A percentile compares a stretch with the other conserved stretches of the same genome.
These are phyloP conservation scores for Podospora bellae-mahoneyi DNA, from an alignment of 495 filamentous ascomycete genomes.

Conservation along the genomic window DNA sequence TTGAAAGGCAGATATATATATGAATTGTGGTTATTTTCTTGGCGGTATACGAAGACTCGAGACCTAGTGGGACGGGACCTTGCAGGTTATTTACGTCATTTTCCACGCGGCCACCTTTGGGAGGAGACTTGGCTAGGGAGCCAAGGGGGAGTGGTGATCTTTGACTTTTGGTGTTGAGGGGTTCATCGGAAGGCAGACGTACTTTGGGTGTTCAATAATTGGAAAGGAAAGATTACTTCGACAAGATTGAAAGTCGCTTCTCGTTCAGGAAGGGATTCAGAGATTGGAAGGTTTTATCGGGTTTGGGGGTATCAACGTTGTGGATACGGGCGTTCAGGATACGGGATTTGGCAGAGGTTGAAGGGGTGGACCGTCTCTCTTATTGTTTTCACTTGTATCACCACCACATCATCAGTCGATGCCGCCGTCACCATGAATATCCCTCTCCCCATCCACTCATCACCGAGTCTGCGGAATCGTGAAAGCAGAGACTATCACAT, in stretches of 20 bases:
- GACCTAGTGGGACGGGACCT: not conserved
- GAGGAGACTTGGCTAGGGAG: not conserved
- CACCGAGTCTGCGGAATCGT: conserved; percentile 48
- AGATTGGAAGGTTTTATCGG: no score
- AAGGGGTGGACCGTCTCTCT: not conserved
- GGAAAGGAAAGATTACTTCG: no score
- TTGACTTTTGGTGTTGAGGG: not conserved
- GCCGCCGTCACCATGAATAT: conserved; percentile 40
- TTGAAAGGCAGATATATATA: not conserved
- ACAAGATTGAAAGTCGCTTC: no score
- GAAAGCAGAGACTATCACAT: conserved; percentile 55
- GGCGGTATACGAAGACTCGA: not conserved
- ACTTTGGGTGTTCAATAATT: no score
- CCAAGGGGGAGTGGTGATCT: not conserved
- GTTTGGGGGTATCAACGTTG: not conserved
- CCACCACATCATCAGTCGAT: not conserved
- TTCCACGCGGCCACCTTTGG: not conserved
- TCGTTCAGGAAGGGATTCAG: no score
- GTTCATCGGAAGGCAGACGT: not conserved
- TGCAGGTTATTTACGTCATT: conserved; percentile 3
- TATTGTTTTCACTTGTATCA: conserved; percentile 9
- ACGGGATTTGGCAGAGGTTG: not conserved
- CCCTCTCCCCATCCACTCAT: conserved; percentile 47
- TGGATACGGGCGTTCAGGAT: not conserved
- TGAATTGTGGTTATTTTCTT: not conserved